Evolutionary conservation across 2,329 filamentous ascomycete genomes (phyloP), one percentile per base, ranked within the genome.

Genomic region (Microdochium bolleyi): DNA sequence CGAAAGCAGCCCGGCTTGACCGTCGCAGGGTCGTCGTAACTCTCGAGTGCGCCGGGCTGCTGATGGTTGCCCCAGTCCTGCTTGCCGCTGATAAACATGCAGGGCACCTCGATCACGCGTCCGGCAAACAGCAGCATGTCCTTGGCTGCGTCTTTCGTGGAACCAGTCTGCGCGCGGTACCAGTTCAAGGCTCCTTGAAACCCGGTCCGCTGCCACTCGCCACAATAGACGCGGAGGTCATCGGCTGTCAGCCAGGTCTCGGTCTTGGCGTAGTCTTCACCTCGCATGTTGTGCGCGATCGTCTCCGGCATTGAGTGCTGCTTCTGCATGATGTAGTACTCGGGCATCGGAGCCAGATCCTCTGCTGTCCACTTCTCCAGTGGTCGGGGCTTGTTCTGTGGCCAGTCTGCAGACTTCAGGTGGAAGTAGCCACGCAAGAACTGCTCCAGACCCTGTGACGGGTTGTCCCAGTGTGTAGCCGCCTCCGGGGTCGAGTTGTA

Each of bases 1-100:
- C 71, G 70, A 61, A 82, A 85, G 54, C 77, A 73, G 1, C 60
- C 62, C 19, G 58, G 49, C 24, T 65, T 69, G 56, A 81, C 85
- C 0, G 71, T 71, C 8, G 72, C 66, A 5, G 70, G 70, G 65
- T 83, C 79, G 25, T 73, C 55, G 13, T 70, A 64, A 21, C 63
- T 74, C 61, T 87, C 81, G 3, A 88, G 62, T 0, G 77, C 82
- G 1, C 82, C 82, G 0, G 84, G 84, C 57, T 84, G 77, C 62
- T 88, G 85, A 61, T 80, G 85, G 30, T 80, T 86, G 0, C 83
- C 84, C 84, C 85, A 88, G 57, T 88, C 85, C 53, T 75, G 67
- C 48, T 71, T 72, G 0, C 85, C 84, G 24, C 76, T 77, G n/a
- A 88, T 74, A 58, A 84, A 87, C 0, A 73, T 68, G 53, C 74